Base-by-base conservation (phyloP, 257 asterid genomes). In the Solanum ossicruentum region DNA sequence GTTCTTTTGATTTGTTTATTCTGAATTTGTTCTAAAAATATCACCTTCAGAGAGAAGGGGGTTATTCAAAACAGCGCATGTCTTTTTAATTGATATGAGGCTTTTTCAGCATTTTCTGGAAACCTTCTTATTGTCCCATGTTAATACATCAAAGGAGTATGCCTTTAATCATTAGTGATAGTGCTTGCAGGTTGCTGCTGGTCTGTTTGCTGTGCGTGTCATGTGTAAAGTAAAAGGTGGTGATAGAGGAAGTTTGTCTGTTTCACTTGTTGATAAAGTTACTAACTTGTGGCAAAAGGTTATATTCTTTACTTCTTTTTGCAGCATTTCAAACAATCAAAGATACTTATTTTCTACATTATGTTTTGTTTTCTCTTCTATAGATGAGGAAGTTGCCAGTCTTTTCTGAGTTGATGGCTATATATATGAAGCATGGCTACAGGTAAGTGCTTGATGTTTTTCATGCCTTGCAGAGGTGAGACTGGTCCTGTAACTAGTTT, bases 361-460 rank as follows among this genome's bases (percentile, higher is more conserved):
- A 51, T 83, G 47, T 55, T 55, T 82, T 81, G 56, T 80, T 71
- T 85, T 87, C 79, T 67, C 32, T 52, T 88, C 60, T 85, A 85
- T 97, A 96, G 98, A 80, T 97, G 88, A 82, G 88, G 87, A 92
- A 91, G 86, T 84, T 91, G 91, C 97, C 98, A 49, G 96, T 96
- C 81, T 97, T 94, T 84, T 84, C 91, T 20, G 97, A 93, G 86
- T 89, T 97, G 90, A 81, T 87, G 67, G 87, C 89, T 83, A 94
- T 91, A 87, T 97, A 97, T 82, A 79, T 92, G 26, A 90, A 90
- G 84, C 93, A 87, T 82, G 95, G 97, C 89, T 94, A 95, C 94
- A 92, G 99, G 99, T 95, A 86, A 81, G 36, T 83, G 60, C 87
- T 84, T 39, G 8, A 10, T 65, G 63, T 83, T 60, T 32, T 67